phyloP scores from a whole-genome alignment of 208 protist species.

The Leishmania martiniquensis region DNA sequence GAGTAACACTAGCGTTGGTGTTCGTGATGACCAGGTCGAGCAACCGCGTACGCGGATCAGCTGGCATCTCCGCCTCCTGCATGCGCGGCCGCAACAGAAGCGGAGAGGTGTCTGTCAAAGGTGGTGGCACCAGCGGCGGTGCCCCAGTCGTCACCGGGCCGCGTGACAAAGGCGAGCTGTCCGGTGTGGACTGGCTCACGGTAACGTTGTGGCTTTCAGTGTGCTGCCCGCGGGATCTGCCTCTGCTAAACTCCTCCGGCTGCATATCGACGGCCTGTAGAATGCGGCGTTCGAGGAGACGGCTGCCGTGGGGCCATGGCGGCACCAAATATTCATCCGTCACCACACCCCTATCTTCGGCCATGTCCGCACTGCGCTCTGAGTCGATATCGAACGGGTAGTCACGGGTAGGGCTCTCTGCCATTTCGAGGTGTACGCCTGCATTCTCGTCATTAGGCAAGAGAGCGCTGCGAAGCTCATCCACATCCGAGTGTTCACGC shows the following conservation, averaged over 20 bases:
- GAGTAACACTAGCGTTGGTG: constrained; percentile 41
- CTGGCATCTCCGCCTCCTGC: constrained; percentile 18
- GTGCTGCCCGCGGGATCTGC: not conserved
- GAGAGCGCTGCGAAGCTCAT: not conserved
- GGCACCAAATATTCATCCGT: constrained; percentile 7
- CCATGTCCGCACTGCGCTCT: not conserved
- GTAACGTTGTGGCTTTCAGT: not conserved
- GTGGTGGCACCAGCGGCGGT: not conserved
- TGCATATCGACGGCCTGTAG: constrained; percentile 2
- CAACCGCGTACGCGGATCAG: constrained; percentile 60
- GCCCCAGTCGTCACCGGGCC: not conserved
- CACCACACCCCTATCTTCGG: not conserved
- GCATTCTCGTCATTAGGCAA: not conserved
- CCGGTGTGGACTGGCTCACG: not conserved
- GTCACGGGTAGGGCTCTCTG: not conserved
- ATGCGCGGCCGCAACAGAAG: constrained; percentile 15
- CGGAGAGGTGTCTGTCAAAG: not conserved
- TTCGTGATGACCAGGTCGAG: constrained; percentile 66
- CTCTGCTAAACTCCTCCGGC: not conserved
- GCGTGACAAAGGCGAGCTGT: not conserved
- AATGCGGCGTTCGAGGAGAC: constrained; percentile 11
- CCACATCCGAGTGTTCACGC: not conserved
- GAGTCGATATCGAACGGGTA: not conserved
- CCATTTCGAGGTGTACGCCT: not conserved
- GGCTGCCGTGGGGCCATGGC: constrained; percentile 8